A percentile compares a stretch with the other conserved stretches of the same genome.
These are phyloP conservation scores for Ganoderma resinaceum DNA, from an alignment of 1,284 basidiomycete genomes.

Conservation along the genomic window DNA sequence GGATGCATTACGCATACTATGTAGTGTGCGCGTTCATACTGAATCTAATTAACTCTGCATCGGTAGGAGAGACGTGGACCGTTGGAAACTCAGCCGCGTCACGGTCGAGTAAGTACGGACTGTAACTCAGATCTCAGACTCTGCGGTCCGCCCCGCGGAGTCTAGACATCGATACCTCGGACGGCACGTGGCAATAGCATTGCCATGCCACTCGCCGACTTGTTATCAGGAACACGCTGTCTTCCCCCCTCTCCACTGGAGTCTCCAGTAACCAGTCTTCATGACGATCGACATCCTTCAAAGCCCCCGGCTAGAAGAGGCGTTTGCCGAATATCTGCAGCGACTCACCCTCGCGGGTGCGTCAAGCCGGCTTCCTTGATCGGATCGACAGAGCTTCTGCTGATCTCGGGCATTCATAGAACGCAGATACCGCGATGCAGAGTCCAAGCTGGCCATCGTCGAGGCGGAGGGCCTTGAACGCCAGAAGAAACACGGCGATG, in stretches of 20 bases:
- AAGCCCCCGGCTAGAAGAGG: neutral
- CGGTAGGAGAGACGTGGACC: too few relatives aligned
- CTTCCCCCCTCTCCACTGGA: neutral
- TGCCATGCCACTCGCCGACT: neutral
- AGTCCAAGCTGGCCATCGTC: constrained; percentile 16
- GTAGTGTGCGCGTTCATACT: too few relatives aligned
- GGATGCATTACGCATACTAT: too few relatives aligned
- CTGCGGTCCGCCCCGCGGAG: neutral
- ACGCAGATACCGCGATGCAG: constrained; percentile 18
- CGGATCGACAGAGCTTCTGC: neutral
- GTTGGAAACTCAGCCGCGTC: too few relatives aligned
- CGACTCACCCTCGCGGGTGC: neutral
- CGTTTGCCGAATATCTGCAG: neutral
- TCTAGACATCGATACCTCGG: neutral
- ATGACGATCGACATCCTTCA: neutral
- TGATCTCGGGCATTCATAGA: neutral
- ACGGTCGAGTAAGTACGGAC: too few relatives aligned
- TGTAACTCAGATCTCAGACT: too few relatives aligned
- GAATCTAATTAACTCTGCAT: too few relatives aligned
- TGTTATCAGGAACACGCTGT: neutral
- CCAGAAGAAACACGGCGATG: constrained; percentile 16
- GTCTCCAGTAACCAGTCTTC: neutral
- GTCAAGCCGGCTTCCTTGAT: neutral
- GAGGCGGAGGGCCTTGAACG: constrained; percentile 17
- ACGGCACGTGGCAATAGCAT: neutral